These are phyloP conservation scores for Vachellia pachyceras DNA, from an alignment of 306 rosid species.

Conservation along the genomic window DNA sequence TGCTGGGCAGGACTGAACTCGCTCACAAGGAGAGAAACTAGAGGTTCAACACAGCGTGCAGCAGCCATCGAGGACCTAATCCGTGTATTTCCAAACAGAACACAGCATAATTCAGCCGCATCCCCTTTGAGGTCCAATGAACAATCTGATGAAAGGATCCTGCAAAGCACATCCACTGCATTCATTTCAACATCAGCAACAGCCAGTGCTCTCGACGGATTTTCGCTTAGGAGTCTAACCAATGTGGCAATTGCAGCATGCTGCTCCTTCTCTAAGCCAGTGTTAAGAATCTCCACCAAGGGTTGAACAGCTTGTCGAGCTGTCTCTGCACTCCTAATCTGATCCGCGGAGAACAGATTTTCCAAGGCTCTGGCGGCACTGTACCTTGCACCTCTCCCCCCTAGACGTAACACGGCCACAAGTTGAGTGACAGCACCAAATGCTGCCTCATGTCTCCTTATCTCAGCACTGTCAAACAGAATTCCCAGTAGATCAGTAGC, in stretches of 20 bases:
- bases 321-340: conserved; percentile 88
- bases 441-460: conserved; percentile 89
- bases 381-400: conserved; percentile 95
- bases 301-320: conserved; percentile 97
- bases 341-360: conserved; percentile 92
- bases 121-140: conserved; percentile 98
- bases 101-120: conserved; percentile 94
- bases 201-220: conserved; percentile 92
- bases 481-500: conserved; percentile 95
- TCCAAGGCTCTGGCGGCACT: conserved; percentile 98
- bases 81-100: conserved; percentile 94
- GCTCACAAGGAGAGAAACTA: conserved; percentile 92
- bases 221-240: conserved; percentile 92
- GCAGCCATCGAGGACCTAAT: conserved; percentile 97
- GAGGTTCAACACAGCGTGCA: conserved; percentile 96
- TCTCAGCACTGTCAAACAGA: conserved; percentile 92
- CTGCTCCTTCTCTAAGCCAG: conserved; percentile 92
- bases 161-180: conserved; percentile 97
- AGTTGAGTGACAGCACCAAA: conserved; percentile 97
- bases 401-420: conserved; percentile 93
- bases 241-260: conserved; percentile 97
- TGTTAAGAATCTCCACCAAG: conserved; percentile 96
- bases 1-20: conserved; percentile 93
- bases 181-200: conserved; percentile 98
- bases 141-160: conserved; percentile 88